Base-by-base conservation (phyloP, 306 rosid species). In the Purshia tridentata region DNA sequence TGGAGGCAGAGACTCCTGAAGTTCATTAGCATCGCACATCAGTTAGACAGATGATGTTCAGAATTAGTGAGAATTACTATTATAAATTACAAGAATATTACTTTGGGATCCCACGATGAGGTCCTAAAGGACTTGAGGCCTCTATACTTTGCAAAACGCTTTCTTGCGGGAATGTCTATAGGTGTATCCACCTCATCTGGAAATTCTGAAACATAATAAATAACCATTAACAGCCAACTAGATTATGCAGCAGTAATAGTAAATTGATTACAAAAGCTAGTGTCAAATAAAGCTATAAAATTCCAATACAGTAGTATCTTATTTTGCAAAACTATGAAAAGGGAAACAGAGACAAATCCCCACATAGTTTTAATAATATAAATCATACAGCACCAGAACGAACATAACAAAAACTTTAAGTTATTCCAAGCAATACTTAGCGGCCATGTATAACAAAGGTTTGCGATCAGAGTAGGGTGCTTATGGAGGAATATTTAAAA, bases 101-200 rank as follows among this genome's bases (percentile, higher is more conserved):
- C 99, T 77, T 88, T 92, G 79, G 99, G 89, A 84, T 94, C 99
- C 98, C 99, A 94, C 48, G 93, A 78, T 35, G 99, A 94, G 45
- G 98, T 94, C 82, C 98, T 86, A 78, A 91, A 94, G 78, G 99
- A 94, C 84, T 91, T 94, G 50, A 94, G 92, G 65, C 99, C 99
- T 82, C 99, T 89, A 59, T 91, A 94, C 78, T 90, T 94, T 9
- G 91, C 93, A 80, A 89, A 94, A 40, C 98, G 91, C 80, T 87
- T 86, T 80, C 95, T 90, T 69, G 97, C 96, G 72, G 93, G 88
- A 72, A 76, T 72, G 57, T 94, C 99, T 55, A 94, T 8, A 15
- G 99, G 99, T 64, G 99, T 87, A 81, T 94, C 99, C 51, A 94
- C 96, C 87, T 94, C 99, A 83, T 94, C 99, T 0, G 99, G 99